Percentiles rank a stretch among this genome's conserved stretches.
These are phyloP conservation scores for Lactifluus echinatus DNA, from an alignment of 768 basidiomycete species.

Conservation along the genomic window DNA sequence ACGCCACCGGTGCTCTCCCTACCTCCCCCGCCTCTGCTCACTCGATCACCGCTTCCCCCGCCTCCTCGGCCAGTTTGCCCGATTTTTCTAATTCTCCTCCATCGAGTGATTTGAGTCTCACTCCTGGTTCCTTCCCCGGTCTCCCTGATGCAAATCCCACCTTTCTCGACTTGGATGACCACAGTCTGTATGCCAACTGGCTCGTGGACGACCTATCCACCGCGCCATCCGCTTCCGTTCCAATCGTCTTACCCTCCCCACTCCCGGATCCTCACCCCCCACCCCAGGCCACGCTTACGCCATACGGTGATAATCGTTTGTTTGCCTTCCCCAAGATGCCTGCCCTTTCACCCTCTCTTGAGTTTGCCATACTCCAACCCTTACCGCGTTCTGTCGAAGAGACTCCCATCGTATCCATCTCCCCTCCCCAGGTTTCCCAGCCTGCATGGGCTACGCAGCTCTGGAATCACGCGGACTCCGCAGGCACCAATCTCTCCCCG, in stretches of 20 bases:
- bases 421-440: constrained; percentile 53
- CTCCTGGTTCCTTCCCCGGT: constrained; percentile 26
- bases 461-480: constrained; percentile 40
- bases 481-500: constrained; percentile 22
- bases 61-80: constrained; percentile 34
- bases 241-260: constrained; percentile 44
- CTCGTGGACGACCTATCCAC: constrained; percentile 46
- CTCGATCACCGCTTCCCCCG: constrained; percentile 33
- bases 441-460: constrained; percentile 63
- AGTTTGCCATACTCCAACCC: constrained; percentile 49
- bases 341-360: constrained; percentile 47
- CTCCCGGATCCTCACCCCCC: constrained; percentile 34
- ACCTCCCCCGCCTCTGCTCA: constrained; percentile 32
- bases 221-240: constrained; percentile 39
- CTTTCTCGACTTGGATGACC: constrained; percentile 34
- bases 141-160: constrained; percentile 29
- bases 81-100: constrained; percentile 36
- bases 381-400: constrained; percentile 46
- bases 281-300: constrained; percentile 38
- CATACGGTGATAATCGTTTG: constrained; percentile 33
- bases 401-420: constrained; percentile 35
- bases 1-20: constrained; percentile 35
- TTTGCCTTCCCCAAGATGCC: constrained; percentile 38
- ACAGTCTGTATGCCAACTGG: constrained; percentile 46
- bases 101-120: constrained; percentile 31